These are phyloP conservation scores for Raffaelea deltoideospora DNA, from an alignment of 2,329 filamentous ascomycete species.

Conservation along the genomic window DNA sequence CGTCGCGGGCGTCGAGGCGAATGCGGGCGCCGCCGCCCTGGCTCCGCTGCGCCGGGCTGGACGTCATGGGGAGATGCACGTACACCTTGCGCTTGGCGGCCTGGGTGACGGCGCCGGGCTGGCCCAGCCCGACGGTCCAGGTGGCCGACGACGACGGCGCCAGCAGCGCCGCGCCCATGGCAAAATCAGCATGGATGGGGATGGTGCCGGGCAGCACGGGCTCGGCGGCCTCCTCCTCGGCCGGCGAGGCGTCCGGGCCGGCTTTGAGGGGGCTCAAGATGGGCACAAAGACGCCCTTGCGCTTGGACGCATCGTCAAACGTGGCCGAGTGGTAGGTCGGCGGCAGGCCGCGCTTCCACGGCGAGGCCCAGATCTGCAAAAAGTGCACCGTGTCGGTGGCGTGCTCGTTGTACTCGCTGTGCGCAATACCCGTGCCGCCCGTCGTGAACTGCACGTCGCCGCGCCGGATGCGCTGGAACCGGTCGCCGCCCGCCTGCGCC, in stretches of 20 bases:
- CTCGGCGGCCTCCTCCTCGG: conserved; percentile 48
- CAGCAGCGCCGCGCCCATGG: conserved; percentile 68
- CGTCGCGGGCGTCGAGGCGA: conserved; percentile 48
- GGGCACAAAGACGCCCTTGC: conserved; percentile 48
- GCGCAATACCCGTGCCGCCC: conserved; percentile 66
- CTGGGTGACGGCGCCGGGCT: conserved; percentile 28
- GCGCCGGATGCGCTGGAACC: conserved; percentile 56
- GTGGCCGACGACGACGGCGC: conserved; percentile 38
- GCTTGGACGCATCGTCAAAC: conserved; percentile 59
- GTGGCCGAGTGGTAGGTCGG: conserved; percentile 64
- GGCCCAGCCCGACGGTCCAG: conserved; percentile 58
- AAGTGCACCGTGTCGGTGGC: conserved; percentile 60
- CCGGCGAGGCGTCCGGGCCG: conserved; percentile 43
- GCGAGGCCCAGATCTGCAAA: conserved; percentile 76
- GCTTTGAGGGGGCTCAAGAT: conserved; percentile 64
- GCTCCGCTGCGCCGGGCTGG: conserved; percentile 44
- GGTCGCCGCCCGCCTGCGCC: conserved; percentile 35
- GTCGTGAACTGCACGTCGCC: conserved; percentile 85
- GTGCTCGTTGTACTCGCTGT: conserved; percentile 73
- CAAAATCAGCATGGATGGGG: conserved; percentile 70
- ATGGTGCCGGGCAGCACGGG: conserved; percentile 53
- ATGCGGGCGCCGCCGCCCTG: conserved; percentile 65
- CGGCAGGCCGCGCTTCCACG: conserved; percentile 56
- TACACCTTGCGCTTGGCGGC: conserved; percentile 56
- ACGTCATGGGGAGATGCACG: conserved; percentile 61